Base-by-base conservation (phyloP, 257 asterid genomes). In the Gentiana macrophylla region DNA sequence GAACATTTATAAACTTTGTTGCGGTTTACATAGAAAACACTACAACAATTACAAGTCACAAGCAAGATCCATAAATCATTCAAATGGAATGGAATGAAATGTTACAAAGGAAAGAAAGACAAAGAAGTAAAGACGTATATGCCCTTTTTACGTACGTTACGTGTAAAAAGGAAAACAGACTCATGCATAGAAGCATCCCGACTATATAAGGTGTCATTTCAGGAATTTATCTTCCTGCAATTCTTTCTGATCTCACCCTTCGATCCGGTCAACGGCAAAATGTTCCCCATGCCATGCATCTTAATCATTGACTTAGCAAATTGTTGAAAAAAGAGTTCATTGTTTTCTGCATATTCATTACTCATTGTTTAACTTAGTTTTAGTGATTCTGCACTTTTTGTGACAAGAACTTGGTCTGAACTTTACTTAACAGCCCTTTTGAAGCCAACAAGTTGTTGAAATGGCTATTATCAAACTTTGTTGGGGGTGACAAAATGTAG, bases 251-350 rank as follows among this genome's bases (percentile, higher is more conserved):
- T 71, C 65, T 89, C 94, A 47, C 97, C 95, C 59, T 62, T 81
- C 33, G 32, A 52, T 6, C 97, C 94, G 3, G 94, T 89, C 82
- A 80, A 77, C 0, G 97, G 97, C 24, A 92, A 74, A 52, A 89
- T 80, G 55, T 86, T 86, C 5, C 88, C 92, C 24, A 15, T 15
- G 24, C 92, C 24, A 15, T 15, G 24, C 95, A 89, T 86, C 72
- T 86, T 89, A 5, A 89, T 63, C 85, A 89, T 89, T 5, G 97
- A 86, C 58, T 67, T 64, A 2, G 94, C 90, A 53, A 89, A 89
- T 55, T 86, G 97, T 61, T 86, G 53, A 36, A 89, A 81, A 90
- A 89, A 89, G 55, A 74, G 70, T 43, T 67, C 74, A 11, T 77
- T 75, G 60, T 71, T 84, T 59, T 49, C 72, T 0, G 95, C 95